Evolutionary conservation across 495 filamentous ascomycete genomes (phyloP).

Genomic region (Penicillium taxi): DNA sequence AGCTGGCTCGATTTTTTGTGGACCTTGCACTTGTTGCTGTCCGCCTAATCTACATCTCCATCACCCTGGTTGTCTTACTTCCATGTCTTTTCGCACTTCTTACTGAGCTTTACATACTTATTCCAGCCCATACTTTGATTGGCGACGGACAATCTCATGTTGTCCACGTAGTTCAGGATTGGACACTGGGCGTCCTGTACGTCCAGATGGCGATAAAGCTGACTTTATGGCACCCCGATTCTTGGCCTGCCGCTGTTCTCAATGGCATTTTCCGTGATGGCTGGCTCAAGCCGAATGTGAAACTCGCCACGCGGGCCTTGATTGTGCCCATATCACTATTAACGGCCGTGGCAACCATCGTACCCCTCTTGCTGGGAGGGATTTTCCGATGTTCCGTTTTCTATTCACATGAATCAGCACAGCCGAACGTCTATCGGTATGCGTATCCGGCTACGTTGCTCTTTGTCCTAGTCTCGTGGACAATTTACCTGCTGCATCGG

Average conservation of each 20-base stretch:
- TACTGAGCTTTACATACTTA: conserved; percentile 80
- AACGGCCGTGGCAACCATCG: conserved; percentile 48
- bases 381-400: conserved; percentile 37
- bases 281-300: conserved; percentile 71
- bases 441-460: conserved; percentile 56
- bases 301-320: conserved; percentile 72
- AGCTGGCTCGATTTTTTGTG: conserved; percentile 11
- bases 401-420: conserved; percentile 33
- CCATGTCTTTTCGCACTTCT: conserved; percentile 76
- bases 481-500: conserved; percentile 36
- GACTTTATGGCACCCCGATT: conserved; percentile 53
- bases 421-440: conserved; percentile 59
- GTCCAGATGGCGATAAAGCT: conserved; percentile 74
- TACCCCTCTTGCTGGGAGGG: conserved; percentile 49
- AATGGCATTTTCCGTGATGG: conserved; percentile 68
- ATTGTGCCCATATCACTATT: conserved; percentile 61
- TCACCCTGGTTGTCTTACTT: conserved; percentile 62
- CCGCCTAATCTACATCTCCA: conserved; percentile 61
- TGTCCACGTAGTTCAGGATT: conserved; percentile 83
- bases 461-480: conserved; percentile 35
- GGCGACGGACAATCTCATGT: conserved; percentile 51
- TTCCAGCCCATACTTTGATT: conserved; percentile 82
- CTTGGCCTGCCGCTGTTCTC: conserved; percentile 64
- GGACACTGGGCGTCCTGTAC: conserved; percentile 90
- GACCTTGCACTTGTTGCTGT: conserved; percentile 14